Evolutionary conservation across 1,139 yeast genomes (phyloP).

Genomic region (Geotrichum restrictum): DNA sequence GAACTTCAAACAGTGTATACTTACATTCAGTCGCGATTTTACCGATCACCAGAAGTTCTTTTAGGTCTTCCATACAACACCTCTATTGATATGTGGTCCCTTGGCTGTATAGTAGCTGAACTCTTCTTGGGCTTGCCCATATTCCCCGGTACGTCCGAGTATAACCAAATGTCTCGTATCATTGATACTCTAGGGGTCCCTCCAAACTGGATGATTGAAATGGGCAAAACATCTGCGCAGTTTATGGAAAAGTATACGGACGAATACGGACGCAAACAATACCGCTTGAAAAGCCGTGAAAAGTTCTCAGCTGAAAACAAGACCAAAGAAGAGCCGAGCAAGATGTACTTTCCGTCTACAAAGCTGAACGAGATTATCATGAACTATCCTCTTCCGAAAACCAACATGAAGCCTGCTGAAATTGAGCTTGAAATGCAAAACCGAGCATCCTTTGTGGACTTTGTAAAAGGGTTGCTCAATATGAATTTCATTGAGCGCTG

Average conservation of each 20-base stretch:
- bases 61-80: constrained; percentile 83
- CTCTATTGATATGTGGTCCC: constrained; percentile 96
- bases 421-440: constrained; percentile 60
- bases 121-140: constrained; percentile 87
- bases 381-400: constrained; percentile 70
- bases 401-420: constrained; percentile 60
- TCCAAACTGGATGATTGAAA: constrained; percentile 94
- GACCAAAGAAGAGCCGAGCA: constrained; percentile 70
- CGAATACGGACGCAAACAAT: constrained; percentile 40
- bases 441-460: constrained; percentile 69
- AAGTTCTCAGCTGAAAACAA: constrained; percentile 57
- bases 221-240: constrained; percentile 77
- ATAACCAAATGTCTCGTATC: constrained; percentile 80
- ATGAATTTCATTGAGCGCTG: constrained; percentile 90
- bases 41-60: constrained; percentile 92
- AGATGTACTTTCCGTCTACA: constrained; percentile 77
- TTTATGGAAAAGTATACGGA: constrained; percentile 53
- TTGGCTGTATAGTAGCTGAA: constrained; percentile 95
- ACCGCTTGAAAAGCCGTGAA: constrained; percentile 52
- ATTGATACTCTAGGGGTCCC: constrained; percentile 82
- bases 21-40: constrained; percentile 91
- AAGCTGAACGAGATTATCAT: constrained; percentile 67
- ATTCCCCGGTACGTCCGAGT: constrained; percentile 93
- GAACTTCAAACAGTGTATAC: constrained; percentile 87
- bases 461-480: constrained; percentile 70